A percentile compares a stretch with the other conserved stretches of the same genome.
Evolutionary conservation across 2,329 filamentous ascomycete species (phyloP).

Genomic region (Parafenestella ontariensis): DNA sequence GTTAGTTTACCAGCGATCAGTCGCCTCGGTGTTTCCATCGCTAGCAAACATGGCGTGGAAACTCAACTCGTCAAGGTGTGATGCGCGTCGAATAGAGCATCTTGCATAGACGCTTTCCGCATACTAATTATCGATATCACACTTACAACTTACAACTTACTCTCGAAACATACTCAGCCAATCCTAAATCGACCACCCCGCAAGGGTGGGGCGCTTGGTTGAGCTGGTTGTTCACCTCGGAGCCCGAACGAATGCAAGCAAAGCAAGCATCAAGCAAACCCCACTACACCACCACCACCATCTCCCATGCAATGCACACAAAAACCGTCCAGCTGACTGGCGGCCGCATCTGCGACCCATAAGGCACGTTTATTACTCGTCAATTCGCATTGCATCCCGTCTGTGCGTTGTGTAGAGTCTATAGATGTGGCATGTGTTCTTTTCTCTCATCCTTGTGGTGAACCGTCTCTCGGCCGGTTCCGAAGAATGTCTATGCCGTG

Average conservation of each 20-base stretch:
- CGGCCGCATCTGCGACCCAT: conserved; percentile 11
- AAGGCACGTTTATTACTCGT: conserved; percentile 3
- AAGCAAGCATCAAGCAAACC: no score
- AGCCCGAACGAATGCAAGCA: background rate
- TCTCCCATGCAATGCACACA: conserved; percentile 9
- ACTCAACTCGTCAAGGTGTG: background rate
- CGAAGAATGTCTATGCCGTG: conserved; percentile 8
- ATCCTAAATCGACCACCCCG: background rate
- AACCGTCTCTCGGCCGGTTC: conserved; percentile 10
- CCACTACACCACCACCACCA: conserved; percentile 9
- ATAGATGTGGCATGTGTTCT: conserved; percentile 19
- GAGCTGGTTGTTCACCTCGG: no score
- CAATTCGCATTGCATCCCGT: conserved; percentile 7
- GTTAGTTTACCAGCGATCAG: background rate
- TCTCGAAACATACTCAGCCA: background rate
- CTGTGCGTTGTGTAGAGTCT: background rate
- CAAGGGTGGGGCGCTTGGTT: background rate
- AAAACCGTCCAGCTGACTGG: conserved; percentile 20
- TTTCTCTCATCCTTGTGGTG: conserved; percentile 8
- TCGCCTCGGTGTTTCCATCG: background rate
- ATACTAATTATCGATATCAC: background rate
- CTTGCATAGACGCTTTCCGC: background rate
- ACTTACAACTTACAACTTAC: background rate
- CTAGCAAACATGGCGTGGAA: no score
- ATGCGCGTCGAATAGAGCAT: background rate